phyloP scores from a whole-genome alignment of 345 rosid genomes.

The Salix suchowensis region DNA sequence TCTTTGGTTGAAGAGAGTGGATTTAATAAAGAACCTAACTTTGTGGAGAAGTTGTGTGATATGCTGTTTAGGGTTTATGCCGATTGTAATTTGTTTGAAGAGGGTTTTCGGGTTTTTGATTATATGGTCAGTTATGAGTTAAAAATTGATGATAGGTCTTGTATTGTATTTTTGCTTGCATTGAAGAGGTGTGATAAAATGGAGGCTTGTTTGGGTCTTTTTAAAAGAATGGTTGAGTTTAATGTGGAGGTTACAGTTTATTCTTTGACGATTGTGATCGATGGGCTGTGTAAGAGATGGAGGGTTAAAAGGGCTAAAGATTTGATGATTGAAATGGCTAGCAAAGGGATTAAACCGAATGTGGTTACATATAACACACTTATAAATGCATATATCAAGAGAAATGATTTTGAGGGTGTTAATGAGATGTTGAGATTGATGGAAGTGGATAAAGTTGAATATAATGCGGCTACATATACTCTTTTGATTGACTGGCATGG shows the following conservation, averaged over 20 bases:
- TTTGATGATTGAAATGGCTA: constrained; percentile 41
- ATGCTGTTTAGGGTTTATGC: constrained; percentile 65
- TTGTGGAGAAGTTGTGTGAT: constrained; percentile 50
- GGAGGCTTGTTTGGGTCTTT: constrained; percentile 48
- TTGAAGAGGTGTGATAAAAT: constrained; percentile 46
- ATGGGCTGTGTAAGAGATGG: constrained; percentile 60
- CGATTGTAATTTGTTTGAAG: constrained; percentile 53
- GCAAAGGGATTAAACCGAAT: constrained; percentile 57
- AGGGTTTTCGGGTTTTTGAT: constrained; percentile 51
- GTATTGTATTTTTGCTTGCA: constrained; percentile 64
- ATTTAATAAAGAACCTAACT: constrained; percentile 20
- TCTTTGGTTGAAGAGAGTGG: constrained; percentile 24
- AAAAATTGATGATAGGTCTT: constrained; percentile 61
- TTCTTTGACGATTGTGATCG: constrained; percentile 62
- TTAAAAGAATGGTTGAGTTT: constrained; percentile 50
- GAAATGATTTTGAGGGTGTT: constrained; percentile 44
- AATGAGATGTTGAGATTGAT: constrained; percentile 51
- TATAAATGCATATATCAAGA: constrained; percentile 51
- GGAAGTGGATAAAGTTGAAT: constrained; percentile 47
- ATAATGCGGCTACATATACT: constrained; percentile 60
- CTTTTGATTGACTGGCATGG: constrained; percentile 45
- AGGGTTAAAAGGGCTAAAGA: constrained; percentile 46
- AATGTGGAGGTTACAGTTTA: constrained; percentile 50
- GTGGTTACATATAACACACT: constrained; percentile 65
- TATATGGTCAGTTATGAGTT: constrained; percentile 48